Conservation (phyloP, 306 rosid species). For the Casuarina equisetifolia region DNA sequence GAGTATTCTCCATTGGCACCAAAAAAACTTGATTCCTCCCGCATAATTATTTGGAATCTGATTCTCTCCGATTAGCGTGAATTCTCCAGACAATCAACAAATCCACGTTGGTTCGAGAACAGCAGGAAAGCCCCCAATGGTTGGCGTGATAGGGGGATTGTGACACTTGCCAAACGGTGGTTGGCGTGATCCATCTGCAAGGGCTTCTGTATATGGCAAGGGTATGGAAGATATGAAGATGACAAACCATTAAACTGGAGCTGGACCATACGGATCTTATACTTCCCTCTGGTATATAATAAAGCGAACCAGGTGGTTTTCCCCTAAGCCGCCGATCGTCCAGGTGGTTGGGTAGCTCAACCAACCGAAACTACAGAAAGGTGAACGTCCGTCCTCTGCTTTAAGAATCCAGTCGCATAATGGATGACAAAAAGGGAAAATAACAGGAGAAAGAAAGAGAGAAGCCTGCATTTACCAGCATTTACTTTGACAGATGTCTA, state of each 20-base stretch:
- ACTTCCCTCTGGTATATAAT: neutral
- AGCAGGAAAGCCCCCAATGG: neutral
- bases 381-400: neutral
- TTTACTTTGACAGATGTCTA: neutral
- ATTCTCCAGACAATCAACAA: neutral
- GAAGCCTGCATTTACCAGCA: neutral
- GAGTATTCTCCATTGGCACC: slow-evolving; percentile 47
- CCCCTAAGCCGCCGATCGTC: neutral
- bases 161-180: neutral
- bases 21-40: slow-evolving; percentile 53
- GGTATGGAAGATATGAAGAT: neutral
- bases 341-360: neutral
- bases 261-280: no score
- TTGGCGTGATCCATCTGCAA: neutral
- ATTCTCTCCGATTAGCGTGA: neutral
- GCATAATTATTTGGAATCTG: neutral
- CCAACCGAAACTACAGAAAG: neutral
- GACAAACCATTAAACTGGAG: neutral
- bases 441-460: neutral
- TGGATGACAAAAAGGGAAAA: neutral
- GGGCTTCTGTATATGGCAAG: neutral
- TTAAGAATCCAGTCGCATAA: neutral
- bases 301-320: neutral
- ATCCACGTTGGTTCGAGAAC: neutral
- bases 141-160: neutral